phyloP scores from a whole-genome alignment of 768 basidiomycete genomes.

The Russula emetica region DNA sequence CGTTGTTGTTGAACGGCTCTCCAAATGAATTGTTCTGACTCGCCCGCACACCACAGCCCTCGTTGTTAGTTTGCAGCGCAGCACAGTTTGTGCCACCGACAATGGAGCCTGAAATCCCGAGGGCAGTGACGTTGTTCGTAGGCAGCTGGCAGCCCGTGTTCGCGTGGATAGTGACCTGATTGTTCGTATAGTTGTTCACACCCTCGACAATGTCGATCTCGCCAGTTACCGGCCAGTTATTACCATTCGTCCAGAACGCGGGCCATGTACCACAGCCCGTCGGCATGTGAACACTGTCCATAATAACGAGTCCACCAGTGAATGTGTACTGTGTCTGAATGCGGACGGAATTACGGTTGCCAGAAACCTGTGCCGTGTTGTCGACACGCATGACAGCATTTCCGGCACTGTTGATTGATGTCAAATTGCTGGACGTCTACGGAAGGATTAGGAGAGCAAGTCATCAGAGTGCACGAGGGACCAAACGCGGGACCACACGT shows the following conservation, averaged over 20 bases:
- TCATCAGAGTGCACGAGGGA: conserved; percentile 12
- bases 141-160: conserved; percentile 63
- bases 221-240: conserved; percentile 61
- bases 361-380: conserved; percentile 68
- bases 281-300: conserved; percentile 88
- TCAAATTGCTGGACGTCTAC: conserved; percentile 54
- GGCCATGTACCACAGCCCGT: conserved; percentile 89
- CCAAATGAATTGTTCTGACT: conserved; percentile 64
- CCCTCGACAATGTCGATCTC: conserved; percentile 88
- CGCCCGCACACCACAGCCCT: conserved; percentile 79
- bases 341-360: conserved; percentile 69
- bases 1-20: conserved; percentile 76
- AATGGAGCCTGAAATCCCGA: conserved; percentile 60
- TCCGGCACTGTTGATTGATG: conserved; percentile 62
- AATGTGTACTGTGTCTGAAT: conserved; percentile 60
- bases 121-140: conserved; percentile 41
- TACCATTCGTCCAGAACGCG: conserved; percentile 44
- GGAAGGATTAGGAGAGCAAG: neutral
- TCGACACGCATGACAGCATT: conserved; percentile 87
- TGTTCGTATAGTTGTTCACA: conserved; percentile 72
- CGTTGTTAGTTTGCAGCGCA: conserved; percentile 61
- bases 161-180: conserved; percentile 82
- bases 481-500: conserved; percentile 27
- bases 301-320: conserved; percentile 65
- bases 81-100: conserved; percentile 71